These are phyloP conservation scores for Angophora floribunda DNA, from an alignment of 345 rosid genomes.

Conservation along the genomic window DNA sequence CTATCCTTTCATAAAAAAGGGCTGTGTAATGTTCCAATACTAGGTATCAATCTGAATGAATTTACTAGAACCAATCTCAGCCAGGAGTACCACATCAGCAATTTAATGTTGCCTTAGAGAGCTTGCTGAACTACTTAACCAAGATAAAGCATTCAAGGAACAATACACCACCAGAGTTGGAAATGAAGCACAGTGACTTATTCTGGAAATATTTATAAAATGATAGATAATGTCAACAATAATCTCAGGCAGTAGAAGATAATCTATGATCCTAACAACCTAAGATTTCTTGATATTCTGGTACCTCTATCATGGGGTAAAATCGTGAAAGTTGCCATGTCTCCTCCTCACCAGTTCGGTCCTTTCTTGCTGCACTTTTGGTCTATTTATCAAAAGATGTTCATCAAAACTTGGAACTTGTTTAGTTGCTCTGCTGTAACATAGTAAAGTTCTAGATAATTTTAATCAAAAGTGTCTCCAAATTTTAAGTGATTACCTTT, in stretches of 20 bases:
- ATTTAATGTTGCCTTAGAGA: not conserved
- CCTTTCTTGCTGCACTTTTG: constrained; percentile 76
- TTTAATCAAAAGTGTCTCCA: not conserved
- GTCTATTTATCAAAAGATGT: constrained; percentile 24
- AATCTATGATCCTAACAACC: not conserved
- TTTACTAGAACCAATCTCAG: not conserved
- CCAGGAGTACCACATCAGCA: not conserved
- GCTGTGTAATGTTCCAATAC: not conserved
- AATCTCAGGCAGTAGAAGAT: not conserved
- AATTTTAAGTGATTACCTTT: constrained; percentile 34
- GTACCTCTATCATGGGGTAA: constrained; percentile 88
- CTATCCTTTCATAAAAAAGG: not conserved
- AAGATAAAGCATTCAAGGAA: not conserved
- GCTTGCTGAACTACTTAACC: not conserved
- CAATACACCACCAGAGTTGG: not conserved
- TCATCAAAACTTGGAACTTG: not conserved
- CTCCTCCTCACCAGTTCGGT: constrained; percentile 82
- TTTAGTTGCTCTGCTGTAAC: not conserved
- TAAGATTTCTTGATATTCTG: not conserved
- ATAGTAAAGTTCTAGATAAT: not conserved
- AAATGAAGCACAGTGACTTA: not conserved
- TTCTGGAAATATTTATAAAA: not conserved
- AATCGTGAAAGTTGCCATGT: constrained; percentile 87
- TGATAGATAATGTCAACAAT: not conserved
- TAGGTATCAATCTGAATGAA: not conserved